A percentile compares a stretch with the other conserved stretches of the same genome.
phyloP scores from a whole-genome alignment of 2,329 filamentous ascomycete genomes.

The Botrytis deweyae region DNA sequence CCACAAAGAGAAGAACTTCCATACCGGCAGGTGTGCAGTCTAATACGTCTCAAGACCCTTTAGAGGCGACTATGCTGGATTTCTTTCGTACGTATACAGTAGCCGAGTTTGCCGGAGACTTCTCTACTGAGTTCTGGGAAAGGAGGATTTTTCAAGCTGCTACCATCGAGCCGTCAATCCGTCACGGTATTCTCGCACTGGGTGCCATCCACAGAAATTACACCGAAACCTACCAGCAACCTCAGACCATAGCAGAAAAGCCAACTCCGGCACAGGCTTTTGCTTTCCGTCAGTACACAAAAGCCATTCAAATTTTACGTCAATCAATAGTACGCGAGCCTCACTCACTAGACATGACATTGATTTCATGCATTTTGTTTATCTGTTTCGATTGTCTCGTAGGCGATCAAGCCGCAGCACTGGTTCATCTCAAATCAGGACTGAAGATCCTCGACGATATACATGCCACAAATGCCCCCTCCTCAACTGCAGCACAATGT shows the following conservation, averaged over 20 bases:
- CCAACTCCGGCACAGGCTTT: slow-evolving; percentile 39
- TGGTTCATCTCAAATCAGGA: slow-evolving; percentile 36
- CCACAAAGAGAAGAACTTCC: not conserved
- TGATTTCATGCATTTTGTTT: slow-evolving; percentile 63
- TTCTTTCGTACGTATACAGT: slow-evolving; percentile 34
- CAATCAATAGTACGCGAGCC: slow-evolving; percentile 32
- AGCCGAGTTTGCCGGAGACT: slow-evolving; percentile 31
- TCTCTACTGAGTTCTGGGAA: slow-evolving; percentile 35
- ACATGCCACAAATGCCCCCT: slow-evolving; percentile 23
- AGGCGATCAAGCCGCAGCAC: slow-evolving; percentile 34
- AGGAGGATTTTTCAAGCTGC: slow-evolving; percentile 31
- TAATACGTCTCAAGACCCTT: slow-evolving; percentile 25
- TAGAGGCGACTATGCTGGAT: slow-evolving; percentile 31
- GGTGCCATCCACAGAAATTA: slow-evolving; percentile 37
- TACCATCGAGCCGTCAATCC: slow-evolving; percentile 32
- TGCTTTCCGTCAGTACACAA: slow-evolving; percentile 59
- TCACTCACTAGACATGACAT: slow-evolving; percentile 41
- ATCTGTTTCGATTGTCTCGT: slow-evolving; percentile 58
- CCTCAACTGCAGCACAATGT: slow-evolving; percentile 27
- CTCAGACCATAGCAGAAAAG: slow-evolving; percentile 33
- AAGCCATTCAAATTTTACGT: slow-evolving; percentile 47
- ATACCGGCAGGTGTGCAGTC: not conserved
- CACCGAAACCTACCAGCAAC: slow-evolving; percentile 46
- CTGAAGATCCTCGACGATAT: slow-evolving; percentile 35
- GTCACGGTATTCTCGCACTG: slow-evolving; percentile 36